Conservation (phyloP, 2,329 filamentous ascomycete species). For the Hypoxylon rubiginosum region DNA sequence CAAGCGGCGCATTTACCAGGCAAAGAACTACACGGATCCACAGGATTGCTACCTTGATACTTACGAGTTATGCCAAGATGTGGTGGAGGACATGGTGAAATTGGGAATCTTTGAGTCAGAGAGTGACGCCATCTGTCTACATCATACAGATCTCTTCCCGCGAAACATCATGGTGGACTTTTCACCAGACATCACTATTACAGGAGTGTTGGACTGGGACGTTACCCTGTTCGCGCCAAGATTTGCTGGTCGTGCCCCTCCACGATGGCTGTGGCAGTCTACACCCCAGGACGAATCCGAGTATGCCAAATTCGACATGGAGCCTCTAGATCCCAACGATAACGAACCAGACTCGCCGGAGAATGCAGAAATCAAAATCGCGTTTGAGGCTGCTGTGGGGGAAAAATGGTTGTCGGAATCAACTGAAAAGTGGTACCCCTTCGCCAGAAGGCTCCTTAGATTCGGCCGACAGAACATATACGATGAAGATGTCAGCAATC, state of each 20-base stretch:
- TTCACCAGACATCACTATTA: slow-evolving; percentile 18
- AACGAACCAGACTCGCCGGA: slow-evolving; percentile 17
- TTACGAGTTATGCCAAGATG: slow-evolving; percentile 1
- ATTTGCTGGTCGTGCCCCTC: slow-evolving; percentile 13
- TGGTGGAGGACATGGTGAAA: slow-evolving; percentile 16
- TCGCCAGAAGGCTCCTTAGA: slow-evolving; percentile 18
- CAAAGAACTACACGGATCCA: not conserved
- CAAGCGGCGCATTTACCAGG: slow-evolving; percentile 19
- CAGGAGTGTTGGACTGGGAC: slow-evolving; percentile 31
- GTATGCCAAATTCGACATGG: not conserved
- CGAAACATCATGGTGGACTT: slow-evolving; percentile 39
- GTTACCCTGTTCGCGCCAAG: slow-evolving; percentile 17
- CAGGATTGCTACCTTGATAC: not conserved
- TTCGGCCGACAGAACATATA: not conserved
- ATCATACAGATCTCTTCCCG: slow-evolving; percentile 25
- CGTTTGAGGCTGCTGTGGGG: slow-evolving; percentile 22
- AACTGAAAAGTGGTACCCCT: not conserved
- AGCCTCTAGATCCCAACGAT: slow-evolving; percentile 7
- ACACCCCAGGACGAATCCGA: not conserved
- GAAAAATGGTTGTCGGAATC: slow-evolving; percentile 27
- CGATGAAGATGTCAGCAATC: not conserved
- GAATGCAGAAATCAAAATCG: slow-evolving; percentile 30
- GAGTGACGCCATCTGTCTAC: slow-evolving; percentile 19
- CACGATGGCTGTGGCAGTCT: slow-evolving; percentile 22
- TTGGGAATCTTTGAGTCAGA: not conserved